phyloP scores from a whole-genome alignment of 2,329 filamentous ascomycete species.

The Mycogone perniciosa region DNA sequence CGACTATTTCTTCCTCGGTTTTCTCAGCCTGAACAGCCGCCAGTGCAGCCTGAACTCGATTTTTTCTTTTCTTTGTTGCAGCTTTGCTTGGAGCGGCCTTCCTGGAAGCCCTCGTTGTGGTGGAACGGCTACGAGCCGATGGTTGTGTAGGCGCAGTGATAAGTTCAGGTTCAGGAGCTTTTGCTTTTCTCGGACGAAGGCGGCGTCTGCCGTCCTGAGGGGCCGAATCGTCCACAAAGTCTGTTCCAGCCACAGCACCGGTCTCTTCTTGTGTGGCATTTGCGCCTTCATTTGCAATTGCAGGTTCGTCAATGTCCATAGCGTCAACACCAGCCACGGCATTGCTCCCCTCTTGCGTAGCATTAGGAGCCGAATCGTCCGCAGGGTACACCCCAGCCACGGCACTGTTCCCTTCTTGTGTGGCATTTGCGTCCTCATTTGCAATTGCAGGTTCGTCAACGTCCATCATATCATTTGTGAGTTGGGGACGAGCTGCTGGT shows the following conservation, averaged over 20 bases:
- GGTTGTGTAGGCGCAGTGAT: background rate
- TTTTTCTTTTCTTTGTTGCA: conserved; percentile 10
- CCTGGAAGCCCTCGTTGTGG: background rate
- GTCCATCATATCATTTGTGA: background rate
- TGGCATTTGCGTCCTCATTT: background rate
- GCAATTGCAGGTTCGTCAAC: background rate
- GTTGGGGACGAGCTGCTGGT: background rate
- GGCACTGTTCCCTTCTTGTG: background rate
- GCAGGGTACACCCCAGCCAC: background rate
- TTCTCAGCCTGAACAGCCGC: background rate
- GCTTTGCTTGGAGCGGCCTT: conserved; percentile 5
- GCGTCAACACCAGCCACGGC: conserved; percentile 1
- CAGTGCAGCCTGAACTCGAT: conserved; percentile 4
- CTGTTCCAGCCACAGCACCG: background rate
- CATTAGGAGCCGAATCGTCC: too few species aligned
- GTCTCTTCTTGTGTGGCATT: background rate
- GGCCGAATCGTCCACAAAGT: background rate
- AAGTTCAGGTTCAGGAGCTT: conserved; percentile 6
- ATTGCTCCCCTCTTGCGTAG: too few species aligned
- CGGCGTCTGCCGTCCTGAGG: conserved; percentile 4
- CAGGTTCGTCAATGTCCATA: background rate
- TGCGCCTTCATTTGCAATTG: background rate
- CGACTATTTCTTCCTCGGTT: background rate
- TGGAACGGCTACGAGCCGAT: background rate
- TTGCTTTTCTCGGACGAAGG: conserved; percentile 11